A percentile compares a stretch with the other conserved stretches of the same genome.
Conservation (phyloP, 75 land plant species). For the Selaginella tamariscina region DNA sequence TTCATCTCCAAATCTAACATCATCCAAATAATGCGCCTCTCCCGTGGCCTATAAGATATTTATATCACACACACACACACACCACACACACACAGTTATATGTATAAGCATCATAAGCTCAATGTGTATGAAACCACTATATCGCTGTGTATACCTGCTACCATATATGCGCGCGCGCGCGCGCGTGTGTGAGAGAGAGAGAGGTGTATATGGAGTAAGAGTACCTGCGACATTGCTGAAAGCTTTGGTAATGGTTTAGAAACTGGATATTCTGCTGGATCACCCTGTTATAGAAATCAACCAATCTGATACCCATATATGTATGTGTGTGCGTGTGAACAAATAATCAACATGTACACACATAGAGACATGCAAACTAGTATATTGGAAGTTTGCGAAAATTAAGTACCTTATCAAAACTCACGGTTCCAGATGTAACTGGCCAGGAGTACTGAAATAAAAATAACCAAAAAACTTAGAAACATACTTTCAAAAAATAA, state of each 20-base stretch:
- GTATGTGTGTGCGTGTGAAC: neutral
- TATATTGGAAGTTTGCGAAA: no score
- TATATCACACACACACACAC: no score
- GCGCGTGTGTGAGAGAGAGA: no score
- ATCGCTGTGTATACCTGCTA: no score
- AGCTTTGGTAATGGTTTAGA: slow-evolving; percentile 28
- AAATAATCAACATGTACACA: neutral
- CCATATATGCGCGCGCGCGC: no score
- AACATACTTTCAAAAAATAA: no score
- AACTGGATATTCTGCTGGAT: slow-evolving; percentile 32
- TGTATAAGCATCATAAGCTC: no score
- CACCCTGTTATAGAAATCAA: slow-evolving; percentile 22
- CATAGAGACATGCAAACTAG: no score
- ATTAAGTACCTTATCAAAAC: slow-evolving; percentile 28
- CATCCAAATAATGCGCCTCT: slow-evolving; percentile 31
- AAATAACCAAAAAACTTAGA: no score
- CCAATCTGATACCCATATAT: neutral
- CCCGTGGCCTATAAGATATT: slow-evolving; percentile 26
- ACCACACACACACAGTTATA: no score
- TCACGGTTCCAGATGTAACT: slow-evolving; percentile 21
- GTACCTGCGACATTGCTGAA: slow-evolving; percentile 28
- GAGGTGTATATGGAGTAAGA: neutral
- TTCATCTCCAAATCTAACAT: slow-evolving; percentile 18
- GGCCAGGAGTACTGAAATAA: slow-evolving; percentile 25
- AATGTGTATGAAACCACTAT: no score